phyloP scores from a whole-genome alignment of 345 rosid species.

The Gossypium rotundifolium region DNA sequence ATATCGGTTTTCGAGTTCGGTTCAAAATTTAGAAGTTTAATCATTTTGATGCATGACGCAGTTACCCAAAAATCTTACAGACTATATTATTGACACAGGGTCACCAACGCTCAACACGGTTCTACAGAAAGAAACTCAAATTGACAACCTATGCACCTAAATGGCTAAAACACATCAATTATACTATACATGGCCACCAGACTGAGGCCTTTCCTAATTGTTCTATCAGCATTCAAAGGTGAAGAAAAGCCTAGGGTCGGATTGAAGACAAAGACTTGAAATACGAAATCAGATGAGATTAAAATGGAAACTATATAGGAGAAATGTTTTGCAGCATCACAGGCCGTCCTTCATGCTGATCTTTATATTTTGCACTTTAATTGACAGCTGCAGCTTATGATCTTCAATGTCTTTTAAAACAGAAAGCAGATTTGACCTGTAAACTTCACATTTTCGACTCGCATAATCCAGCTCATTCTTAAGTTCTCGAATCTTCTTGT shows the following conservation, averaged over 20 bases:
- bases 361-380: conserved; percentile 18
- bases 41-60: not conserved
- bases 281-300: not conserved
- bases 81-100: not conserved
- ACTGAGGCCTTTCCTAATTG: conserved; percentile 2
- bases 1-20: too few relatives aligned
- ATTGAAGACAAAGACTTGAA: not conserved
- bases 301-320: not conserved
- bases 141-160: conserved; percentile 2
- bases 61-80: not conserved
- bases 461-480: conserved; percentile 15
- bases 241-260: not conserved
- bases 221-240: not conserved
- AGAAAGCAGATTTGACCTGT: conserved; percentile 16
- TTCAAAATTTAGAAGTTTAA: too few relatives aligned
- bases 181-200: conserved; percentile 8
- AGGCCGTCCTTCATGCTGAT: conserved; percentile 15
- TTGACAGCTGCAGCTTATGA: conserved; percentile 17
- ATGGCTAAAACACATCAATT: conserved; percentile 4
- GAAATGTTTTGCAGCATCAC: not conserved
- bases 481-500: conserved; percentile 14
- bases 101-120: not conserved
- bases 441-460: conserved; percentile 17
- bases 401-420: conserved; percentile 19
- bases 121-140: not conserved